A percentile compares a stretch with the other conserved stretches of the same genome.
These are phyloP conservation scores for Malassezia pachydermatis DNA, from an alignment of 1,284 basidiomycete species.

Conservation along the genomic window DNA sequence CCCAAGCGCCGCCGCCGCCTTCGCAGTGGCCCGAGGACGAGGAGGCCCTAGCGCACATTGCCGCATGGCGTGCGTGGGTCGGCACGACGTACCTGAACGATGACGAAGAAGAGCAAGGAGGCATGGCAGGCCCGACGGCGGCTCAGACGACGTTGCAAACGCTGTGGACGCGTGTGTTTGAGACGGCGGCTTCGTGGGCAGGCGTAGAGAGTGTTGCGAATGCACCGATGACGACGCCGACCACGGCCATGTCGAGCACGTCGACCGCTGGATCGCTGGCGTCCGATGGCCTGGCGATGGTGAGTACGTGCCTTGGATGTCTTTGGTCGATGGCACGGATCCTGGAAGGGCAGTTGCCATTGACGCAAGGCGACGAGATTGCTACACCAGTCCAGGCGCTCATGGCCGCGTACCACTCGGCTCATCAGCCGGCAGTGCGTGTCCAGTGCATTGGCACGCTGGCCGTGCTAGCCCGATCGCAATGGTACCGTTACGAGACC, in stretches of 20 bases:
- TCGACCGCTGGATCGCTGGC: neutral
- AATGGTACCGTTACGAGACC: constrained; percentile 13
- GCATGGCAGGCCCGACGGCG: neutral
- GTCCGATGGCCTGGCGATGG: constrained; percentile 27
- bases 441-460: constrained; percentile 31
- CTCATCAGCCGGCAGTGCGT: constrained; percentile 26
- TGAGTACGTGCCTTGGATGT: constrained; percentile 32
- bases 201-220: constrained; percentile 10
- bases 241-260: neutral
- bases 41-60: constrained; percentile 7
- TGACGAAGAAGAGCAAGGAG: neutral
- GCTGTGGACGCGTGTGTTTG: constrained; percentile 10
- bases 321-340: constrained; percentile 34
- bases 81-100: constrained; percentile 8
- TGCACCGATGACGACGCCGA: neutral
- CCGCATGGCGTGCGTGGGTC: constrained; percentile 7
- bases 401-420: constrained; percentile 22
- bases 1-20: constrained; percentile 31
- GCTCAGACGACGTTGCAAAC: constrained; percentile 2
- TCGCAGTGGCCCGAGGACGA: constrained; percentile 32
- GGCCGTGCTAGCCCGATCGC: constrained; percentile 30
- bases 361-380: constrained; percentile 7
- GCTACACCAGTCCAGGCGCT: constrained; percentile 25
- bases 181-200: constrained; percentile 15
- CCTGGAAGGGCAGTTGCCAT: constrained; percentile 23